Percentiles rank a stretch among this genome's conserved stretches.
Evolutionary conservation across 352 stramenopile genomes (phyloP).

Genomic region (Globisporangium cylindrosporum): DNA sequence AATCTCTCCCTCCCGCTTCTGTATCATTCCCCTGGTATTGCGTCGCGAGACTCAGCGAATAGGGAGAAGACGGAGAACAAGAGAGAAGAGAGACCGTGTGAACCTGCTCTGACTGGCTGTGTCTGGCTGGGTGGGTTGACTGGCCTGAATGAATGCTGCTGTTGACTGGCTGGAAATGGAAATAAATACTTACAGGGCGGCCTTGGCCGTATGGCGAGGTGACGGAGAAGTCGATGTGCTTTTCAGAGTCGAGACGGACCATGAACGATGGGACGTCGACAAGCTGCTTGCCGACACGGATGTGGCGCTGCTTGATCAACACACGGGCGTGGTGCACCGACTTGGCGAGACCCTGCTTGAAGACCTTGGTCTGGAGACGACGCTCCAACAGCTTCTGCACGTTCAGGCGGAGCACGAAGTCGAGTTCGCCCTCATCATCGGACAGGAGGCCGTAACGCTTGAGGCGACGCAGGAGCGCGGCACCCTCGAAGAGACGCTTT

Average conservation of each 20-base stretch:
- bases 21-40: background rate
- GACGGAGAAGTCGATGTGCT: conserved; percentile 99
- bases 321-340: conserved; percentile 99
- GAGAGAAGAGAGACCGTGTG: conserved; percentile 1
- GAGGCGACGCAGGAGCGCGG: conserved; percentile 96
- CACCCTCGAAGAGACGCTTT: conserved; percentile 98
- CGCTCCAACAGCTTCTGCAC: conserved; percentile 99
- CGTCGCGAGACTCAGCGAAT: background rate
- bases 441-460: conserved; percentile 95
- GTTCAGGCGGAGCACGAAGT: conserved; percentile 98
- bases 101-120: conserved; percentile 1
- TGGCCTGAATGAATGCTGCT: background rate
- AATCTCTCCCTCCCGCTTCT: background rate
- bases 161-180: background rate
- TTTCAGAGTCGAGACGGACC: conserved; percentile 97
- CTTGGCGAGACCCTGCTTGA: conserved; percentile 99
- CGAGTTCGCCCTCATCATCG: conserved; percentile 97
- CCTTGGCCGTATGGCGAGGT: conserved; percentile 98
- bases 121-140: background rate
- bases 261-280: conserved; percentile 99
- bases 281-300: conserved; percentile 98
- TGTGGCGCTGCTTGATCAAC: conserved; percentile 99
- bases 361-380: conserved; percentile 98
- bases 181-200: conserved; percentile 59
- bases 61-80: background rate